Conservation (phyloP, 2,329 filamentous ascomycete species). For the Bipolaris victoriae region DNA sequence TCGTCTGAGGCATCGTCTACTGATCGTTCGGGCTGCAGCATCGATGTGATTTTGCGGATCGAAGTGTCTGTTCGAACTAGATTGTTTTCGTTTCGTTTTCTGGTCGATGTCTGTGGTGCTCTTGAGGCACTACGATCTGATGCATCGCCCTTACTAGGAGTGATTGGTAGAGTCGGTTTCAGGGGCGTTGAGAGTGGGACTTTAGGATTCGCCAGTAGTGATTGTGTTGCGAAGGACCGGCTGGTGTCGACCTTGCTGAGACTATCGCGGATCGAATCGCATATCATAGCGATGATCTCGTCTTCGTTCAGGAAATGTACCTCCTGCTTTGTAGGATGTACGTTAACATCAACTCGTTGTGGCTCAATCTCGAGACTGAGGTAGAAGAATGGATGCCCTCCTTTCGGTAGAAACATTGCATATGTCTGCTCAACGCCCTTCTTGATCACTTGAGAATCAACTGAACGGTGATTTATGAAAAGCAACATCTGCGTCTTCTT, state of each 20-base stretch:
- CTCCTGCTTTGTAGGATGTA: slow-evolving; percentile 95
- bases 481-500: slow-evolving; percentile 87
- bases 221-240: slow-evolving; percentile 93
- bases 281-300: slow-evolving; percentile 88
- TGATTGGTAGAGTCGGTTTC: slow-evolving; percentile 44
- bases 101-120: slow-evolving; percentile 34
- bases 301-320: slow-evolving; percentile 98
- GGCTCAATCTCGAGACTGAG: slow-evolving; percentile 92
- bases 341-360: slow-evolving; percentile 90
- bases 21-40: slow-evolving; percentile 71
- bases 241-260: slow-evolving; percentile 90
- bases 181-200: slow-evolving; percentile 49
- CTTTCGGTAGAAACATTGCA: slow-evolving; percentile 84
- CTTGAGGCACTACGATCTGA: slow-evolving; percentile 38
- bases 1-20: slow-evolving; percentile 36
- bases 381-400: slow-evolving; percentile 92
- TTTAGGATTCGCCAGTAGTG: slow-evolving; percentile 63
- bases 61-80: slow-evolving; percentile 89
- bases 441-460: slow-evolving; percentile 87
- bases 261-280: slow-evolving; percentile 76
- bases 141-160: slow-evolving; percentile 29
- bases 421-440: slow-evolving; percentile 93
- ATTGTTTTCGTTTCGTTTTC: slow-evolving; percentile 76
- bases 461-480: slow-evolving; percentile 95
- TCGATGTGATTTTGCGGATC: slow-evolving; percentile 92